Evolutionary conservation across 441 rosid species (phyloP), one percentile per base, ranked within the genome.

Genomic region (Jatropha multifida): DNA sequence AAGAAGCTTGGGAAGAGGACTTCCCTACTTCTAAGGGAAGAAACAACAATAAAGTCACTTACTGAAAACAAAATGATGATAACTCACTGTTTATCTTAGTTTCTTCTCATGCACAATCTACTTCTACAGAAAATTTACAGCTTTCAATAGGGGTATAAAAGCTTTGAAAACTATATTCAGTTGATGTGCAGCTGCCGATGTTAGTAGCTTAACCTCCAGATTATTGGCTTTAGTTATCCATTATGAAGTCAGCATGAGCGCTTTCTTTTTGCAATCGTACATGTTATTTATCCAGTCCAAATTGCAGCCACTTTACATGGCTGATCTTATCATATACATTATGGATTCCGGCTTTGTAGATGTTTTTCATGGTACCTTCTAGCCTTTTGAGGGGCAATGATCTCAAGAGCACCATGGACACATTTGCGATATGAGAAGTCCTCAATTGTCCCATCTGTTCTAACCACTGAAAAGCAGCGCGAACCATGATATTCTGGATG

Each of bases 401-500:
- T 81, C 85, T 88, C 84, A 18, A 90, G 91, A 71, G 98, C 98
- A 13, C 90, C 90, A 9, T 74, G 62, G 20, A 94, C 86, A 78
- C 99, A 96, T 74, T 94, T 96, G 68, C 76, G 97, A 71, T 94
- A 96, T 0, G 98, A 96, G 80, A 94, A 96, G 78, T 92, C 97
- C 80, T 89, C 98, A 0, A 64, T 49, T 20, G 94, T 86, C 37
- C 92, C 97, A 8, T 96, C 98, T 13, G 70, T 73, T 83, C 97
- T 87, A 52, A 88, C 88, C 78, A 96, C 78, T 42, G 84, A 83
- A 73, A 96, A 94, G 85, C 98, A 96, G 3, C 91, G 91, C 0
- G 94, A 62, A 37, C 82, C 78, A 76, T 86, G 74, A 37, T 86
- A 78, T 71, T 84, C 78, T 12, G 96, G 91, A 76, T 86, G 93